Evolutionary conservation across 1,284 basidiomycete species (phyloP).

Genomic region (Moesziomyces sp.): DNA sequence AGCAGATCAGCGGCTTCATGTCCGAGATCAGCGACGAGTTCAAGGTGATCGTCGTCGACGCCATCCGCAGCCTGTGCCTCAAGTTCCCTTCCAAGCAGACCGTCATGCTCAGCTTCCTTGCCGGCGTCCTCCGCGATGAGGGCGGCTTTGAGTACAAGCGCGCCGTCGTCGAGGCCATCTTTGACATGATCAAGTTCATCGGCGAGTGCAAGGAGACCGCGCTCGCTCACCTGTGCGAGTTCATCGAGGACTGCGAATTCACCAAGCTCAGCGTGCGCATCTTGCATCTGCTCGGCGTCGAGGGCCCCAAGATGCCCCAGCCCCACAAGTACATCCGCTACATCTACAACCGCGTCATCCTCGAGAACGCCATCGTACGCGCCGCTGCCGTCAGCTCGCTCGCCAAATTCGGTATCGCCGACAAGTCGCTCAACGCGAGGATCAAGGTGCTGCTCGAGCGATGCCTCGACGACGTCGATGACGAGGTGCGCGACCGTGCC

Average conservation of each 20-base stretch:
- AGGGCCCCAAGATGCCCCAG: constrained; percentile 93
- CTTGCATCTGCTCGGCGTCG: constrained; percentile 91
- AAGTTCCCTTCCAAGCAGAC: constrained; percentile 98
- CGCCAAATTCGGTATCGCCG: constrained; percentile 93
- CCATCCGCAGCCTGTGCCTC: constrained; percentile 95
- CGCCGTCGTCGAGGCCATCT: constrained; percentile 98
- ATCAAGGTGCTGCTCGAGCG: constrained; percentile 78
- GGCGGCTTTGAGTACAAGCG: constrained; percentile 99
- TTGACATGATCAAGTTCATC: constrained; percentile 99
- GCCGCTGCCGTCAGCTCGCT: constrained; percentile 94
- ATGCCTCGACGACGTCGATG: constrained; percentile 97
- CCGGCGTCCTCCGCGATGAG: constrained; percentile 72
- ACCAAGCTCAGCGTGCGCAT: constrained; percentile 98
- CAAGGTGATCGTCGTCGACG: constrained; percentile 99
- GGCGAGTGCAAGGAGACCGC: constrained; percentile 87
- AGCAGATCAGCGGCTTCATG: constrained; percentile 99
- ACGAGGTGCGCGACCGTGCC: constrained; percentile 97
- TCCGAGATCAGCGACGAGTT: constrained; percentile 99
- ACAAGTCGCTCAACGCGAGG: constrained; percentile 82
- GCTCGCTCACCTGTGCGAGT: constrained; percentile 98
- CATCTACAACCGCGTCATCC: constrained; percentile 98
- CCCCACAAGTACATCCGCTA: constrained; percentile 99
- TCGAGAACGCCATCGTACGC: constrained; percentile 97
- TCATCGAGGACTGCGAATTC: constrained; percentile 99
- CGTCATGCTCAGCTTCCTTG: constrained; percentile 72